phyloP scores from a whole-genome alignment of 306 rosid genomes.

The Gastrolobium bilobum region DNA sequence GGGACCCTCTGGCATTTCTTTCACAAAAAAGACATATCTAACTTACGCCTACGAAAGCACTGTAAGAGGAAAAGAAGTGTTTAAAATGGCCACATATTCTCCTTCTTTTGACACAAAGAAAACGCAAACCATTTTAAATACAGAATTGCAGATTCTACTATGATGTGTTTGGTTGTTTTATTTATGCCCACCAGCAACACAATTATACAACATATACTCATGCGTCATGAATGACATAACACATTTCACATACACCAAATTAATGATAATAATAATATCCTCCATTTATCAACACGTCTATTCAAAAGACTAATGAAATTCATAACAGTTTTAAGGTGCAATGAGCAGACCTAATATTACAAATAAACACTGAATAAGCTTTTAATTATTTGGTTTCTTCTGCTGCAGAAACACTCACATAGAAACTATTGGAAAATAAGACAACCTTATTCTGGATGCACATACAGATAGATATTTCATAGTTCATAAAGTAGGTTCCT shows the following conservation, averaged over 20 bases:
- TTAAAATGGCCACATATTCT: conserved; percentile 17
- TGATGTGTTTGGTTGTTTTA: conserved; percentile 7
- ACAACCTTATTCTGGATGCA: conserved; percentile 37
- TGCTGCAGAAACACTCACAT: not conserved
- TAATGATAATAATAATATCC: not conserved
- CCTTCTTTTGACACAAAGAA: not conserved
- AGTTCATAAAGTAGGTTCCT: not conserved
- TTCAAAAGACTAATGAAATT: not conserved
- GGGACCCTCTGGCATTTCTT: conserved; percentile 29
- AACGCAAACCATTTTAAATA: conserved; percentile 4
- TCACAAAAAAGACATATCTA: not conserved
- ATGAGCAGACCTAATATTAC: not conserved
- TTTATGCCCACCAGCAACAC: conserved; percentile 27
- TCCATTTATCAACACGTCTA: not conserved
- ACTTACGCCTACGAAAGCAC: conserved; percentile 3
- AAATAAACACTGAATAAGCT: not conserved
- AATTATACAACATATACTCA: not conserved
- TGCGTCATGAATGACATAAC: not conserved
- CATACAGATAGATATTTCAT: not conserved
- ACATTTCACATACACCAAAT: not conserved
- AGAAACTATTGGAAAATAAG: not conserved
- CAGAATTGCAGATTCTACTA: not conserved
- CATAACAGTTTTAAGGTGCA: not conserved
- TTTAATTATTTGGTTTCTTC: conserved; percentile 12
- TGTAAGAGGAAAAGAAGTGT: not conserved